Conservation (phyloP, 805 yeast species). For the Kuraishia ogatae region DNA sequence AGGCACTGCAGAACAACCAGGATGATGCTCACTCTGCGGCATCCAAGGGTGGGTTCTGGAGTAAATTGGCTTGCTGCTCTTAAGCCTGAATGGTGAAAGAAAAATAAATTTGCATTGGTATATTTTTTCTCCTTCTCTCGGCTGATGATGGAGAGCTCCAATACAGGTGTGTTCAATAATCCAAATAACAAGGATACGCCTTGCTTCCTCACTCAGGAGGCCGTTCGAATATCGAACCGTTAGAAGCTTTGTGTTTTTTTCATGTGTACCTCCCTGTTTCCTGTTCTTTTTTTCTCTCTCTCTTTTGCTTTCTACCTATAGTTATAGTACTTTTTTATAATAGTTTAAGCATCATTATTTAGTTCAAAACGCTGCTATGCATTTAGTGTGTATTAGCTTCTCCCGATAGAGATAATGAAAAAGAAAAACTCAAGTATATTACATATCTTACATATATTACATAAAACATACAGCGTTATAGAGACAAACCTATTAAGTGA, state of each 20-base stretch:
- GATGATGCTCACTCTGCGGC: neutral
- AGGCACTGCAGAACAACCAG: constrained; percentile 1
- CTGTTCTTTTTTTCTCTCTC: neutral
- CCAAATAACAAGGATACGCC: neutral
- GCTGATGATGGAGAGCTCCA: neutral
- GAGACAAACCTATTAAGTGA: no score
- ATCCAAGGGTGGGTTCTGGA: constrained; percentile 1
- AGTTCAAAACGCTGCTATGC: neutral
- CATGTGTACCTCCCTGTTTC: neutral
- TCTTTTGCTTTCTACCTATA: no score
- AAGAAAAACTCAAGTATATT: no score
- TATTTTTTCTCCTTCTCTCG: neutral
- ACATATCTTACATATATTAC: no score
- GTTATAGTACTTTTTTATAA: no score
- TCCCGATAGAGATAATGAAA: neutral
- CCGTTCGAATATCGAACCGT: neutral
- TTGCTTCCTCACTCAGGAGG: neutral
- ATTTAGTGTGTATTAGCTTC: neutral
- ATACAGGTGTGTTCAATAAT: neutral
- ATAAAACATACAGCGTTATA: no score
- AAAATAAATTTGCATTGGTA: neutral
- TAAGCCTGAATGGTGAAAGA: neutral
- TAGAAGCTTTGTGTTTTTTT: neutral
- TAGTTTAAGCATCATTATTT: neutral
- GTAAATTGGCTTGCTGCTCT: neutral